Percentiles rank a stretch among this genome's conserved stretches.
phyloP scores from a whole-genome alignment of 371 early-diverging fungal genomes.

The Circinella umbellata region DNA sequence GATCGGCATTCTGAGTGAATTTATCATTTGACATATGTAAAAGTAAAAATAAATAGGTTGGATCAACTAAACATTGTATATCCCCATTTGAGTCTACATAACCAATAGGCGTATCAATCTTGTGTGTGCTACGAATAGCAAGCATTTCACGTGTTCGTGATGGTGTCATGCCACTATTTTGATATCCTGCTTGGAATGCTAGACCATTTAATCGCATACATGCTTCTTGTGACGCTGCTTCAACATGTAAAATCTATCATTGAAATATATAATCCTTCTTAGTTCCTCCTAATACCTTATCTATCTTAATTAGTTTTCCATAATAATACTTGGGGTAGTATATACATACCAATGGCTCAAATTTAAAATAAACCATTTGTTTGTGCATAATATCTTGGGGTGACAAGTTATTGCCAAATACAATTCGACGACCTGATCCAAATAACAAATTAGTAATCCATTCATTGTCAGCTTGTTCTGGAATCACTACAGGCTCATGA shows the following conservation, averaged over 20 bases:
- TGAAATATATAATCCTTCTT: too few species aligned
- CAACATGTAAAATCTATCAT: conserved; percentile 63
- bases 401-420: conserved; percentile 10
- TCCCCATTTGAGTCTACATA: conserved; percentile 40
- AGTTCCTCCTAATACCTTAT: too few species aligned
- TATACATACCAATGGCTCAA: conserved; percentile 64
- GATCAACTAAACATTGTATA: conserved; percentile 54
- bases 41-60: conserved; percentile 48
- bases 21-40: conserved; percentile 58
- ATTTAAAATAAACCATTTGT: conserved; percentile 61
- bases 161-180: conserved; percentile 67
- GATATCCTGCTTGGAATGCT: conserved; percentile 62
- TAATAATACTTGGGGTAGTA: too few species aligned
- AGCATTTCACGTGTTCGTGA: conserved; percentile 65
- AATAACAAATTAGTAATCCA: conserved; percentile 45
- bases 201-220: conserved; percentile 58
- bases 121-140: conserved; percentile 64
- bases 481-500: conserved; percentile 59
- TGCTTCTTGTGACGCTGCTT: conserved; percentile 55
- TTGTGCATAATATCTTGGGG: conserved; percentile 20
- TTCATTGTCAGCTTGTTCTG: conserved; percentile 25
- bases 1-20: conserved; percentile 54
- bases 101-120: conserved; percentile 67
- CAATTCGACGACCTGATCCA: conserved; percentile 39
- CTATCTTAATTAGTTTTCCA: too few species aligned